phyloP scores from a whole-genome alignment of 257 asterid genomes.

The Solanum pimpinellifolium region DNA sequence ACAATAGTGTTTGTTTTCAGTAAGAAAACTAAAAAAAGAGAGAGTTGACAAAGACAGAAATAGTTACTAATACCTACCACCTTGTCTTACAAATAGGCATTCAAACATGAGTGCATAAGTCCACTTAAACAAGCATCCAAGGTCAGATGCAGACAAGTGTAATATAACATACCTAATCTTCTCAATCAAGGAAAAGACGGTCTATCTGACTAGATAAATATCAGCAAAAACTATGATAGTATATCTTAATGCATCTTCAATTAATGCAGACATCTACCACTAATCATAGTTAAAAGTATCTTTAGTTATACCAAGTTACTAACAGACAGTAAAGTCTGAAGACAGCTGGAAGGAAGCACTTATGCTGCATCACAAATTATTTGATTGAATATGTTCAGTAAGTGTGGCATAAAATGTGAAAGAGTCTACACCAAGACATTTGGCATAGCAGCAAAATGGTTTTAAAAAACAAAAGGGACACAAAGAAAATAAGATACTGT shows the following conservation, averaged over 20 bases:
- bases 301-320: not conserved
- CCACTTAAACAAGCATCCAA: not conserved
- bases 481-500: not conserved
- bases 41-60: not conserved
- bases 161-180: not conserved
- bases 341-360: not conserved
- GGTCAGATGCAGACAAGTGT: not conserved
- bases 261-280: not conserved
- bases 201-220: not conserved
- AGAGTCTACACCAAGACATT: not conserved
- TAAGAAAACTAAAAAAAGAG: not conserved
- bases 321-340: not conserved
- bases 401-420: not conserved
- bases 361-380: not conserved
- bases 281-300: not conserved
- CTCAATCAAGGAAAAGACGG: not conserved
- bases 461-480: not conserved
- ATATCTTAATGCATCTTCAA: not conserved
- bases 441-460: not conserved
- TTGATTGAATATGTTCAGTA: not conserved
- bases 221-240: not conserved
- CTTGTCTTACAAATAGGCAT: not conserved
- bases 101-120: not conserved
- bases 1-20: not conserved
- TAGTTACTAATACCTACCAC: not conserved